A percentile compares a stretch with the other conserved stretches of the same genome.
Evolutionary conservation across 495 filamentous ascomycete genomes (phyloP).

Genomic region (Recurvomyces mirabilis): DNA sequence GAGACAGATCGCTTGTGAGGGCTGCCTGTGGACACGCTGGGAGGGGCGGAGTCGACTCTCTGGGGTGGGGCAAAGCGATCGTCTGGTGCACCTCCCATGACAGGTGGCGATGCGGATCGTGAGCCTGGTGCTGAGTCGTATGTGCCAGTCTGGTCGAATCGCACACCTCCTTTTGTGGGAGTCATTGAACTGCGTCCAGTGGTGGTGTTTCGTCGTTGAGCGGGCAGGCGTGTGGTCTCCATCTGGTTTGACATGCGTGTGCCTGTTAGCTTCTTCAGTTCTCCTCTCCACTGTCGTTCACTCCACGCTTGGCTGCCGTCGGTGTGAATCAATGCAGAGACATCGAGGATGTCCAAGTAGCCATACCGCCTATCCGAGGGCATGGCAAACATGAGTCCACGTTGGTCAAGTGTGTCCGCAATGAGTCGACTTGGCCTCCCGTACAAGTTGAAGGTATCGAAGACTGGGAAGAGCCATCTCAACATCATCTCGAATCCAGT

Average conservation of each 20-base stretch:
- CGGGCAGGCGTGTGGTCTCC: constrained; percentile 37
- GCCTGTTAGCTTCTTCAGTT: constrained; percentile 83
- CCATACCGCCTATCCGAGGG: constrained; percentile 79
- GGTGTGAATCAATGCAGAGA: constrained; percentile 62
- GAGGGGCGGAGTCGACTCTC: constrained; percentile 33
- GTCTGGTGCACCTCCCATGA: constrained; percentile 26
- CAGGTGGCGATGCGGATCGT: constrained; percentile 24
- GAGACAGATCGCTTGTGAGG: constrained; percentile 44
- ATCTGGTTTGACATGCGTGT: constrained; percentile 57
- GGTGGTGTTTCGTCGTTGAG: constrained; percentile 15
- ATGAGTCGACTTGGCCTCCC: constrained; percentile 79
- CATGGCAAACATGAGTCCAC: constrained; percentile 97
- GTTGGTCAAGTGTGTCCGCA: constrained; percentile 71
- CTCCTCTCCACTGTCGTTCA: constrained; percentile 80
- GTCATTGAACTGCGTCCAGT: constrained; percentile 14
- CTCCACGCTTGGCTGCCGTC: constrained; percentile 69
- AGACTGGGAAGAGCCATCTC: constrained; percentile 87
- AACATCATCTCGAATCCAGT: constrained; percentile 94
- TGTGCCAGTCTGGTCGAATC: constrained; percentile 55
- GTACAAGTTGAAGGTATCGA: constrained; percentile 86
- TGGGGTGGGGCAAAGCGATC: constrained; percentile 28
- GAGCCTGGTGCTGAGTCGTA: constrained; percentile 41
- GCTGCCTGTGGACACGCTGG: constrained; percentile 24
- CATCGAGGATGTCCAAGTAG: constrained; percentile 81
- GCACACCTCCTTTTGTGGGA: constrained; percentile 32